Evolutionary conservation across 352 stramenopile species (phyloP).

Genomic region (Phytopythium cucurbitacearum): DNA sequence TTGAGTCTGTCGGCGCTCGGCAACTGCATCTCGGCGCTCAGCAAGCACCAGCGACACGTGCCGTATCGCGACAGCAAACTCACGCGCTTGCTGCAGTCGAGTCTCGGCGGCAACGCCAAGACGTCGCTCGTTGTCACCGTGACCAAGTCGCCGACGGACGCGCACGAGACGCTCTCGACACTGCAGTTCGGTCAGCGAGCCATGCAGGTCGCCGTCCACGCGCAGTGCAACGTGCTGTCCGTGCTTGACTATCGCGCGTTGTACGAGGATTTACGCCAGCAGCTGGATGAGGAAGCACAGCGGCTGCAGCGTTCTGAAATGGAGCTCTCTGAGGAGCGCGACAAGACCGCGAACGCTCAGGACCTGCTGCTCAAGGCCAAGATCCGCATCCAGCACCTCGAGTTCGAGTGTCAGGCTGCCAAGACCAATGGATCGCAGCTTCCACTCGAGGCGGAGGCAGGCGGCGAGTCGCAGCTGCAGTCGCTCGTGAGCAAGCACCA

Average conservation of each 20-base stretch:
- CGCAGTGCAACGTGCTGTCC: slow-evolving; percentile 54
- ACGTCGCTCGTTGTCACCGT: slow-evolving; percentile 63
- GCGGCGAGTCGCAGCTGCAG: slow-evolving; percentile 20
- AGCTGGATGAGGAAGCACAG: slow-evolving; percentile 39
- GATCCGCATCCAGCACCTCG: slow-evolving; percentile 54
- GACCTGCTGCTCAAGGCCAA: slow-evolving; percentile 53
- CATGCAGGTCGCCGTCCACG: slow-evolving; percentile 61
- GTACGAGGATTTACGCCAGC: slow-evolving; percentile 53
- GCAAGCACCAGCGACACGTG: slow-evolving; percentile 48
- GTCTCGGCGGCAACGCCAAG: slow-evolving; percentile 72
- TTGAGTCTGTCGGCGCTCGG: slow-evolving; percentile 66
- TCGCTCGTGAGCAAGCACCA: slow-evolving; percentile 37
- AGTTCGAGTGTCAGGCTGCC: slow-evolving; percentile 51
- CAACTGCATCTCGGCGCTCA: slow-evolving; percentile 71
- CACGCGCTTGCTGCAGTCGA: slow-evolving; percentile 61
- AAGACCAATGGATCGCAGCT: slow-evolving; percentile 11
- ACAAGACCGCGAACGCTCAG: slow-evolving; percentile 21
- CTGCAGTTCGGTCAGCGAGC: slow-evolving; percentile 73
- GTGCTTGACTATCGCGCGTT: slow-evolving; percentile 66
- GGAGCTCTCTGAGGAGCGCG: slow-evolving; percentile 4
- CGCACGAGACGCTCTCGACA: slow-evolving; percentile 56
- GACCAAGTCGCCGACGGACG: slow-evolving; percentile 37
- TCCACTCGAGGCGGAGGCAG: slow-evolving; percentile 10
- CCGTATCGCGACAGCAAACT: slow-evolving; percentile 77
- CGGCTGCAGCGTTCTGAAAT: slow-evolving; percentile 10